Evolutionary conservation across 306 rosid genomes (phyloP), one percentile per base, ranked within the genome.

Genomic region (Bauhinia variegata): DNA sequence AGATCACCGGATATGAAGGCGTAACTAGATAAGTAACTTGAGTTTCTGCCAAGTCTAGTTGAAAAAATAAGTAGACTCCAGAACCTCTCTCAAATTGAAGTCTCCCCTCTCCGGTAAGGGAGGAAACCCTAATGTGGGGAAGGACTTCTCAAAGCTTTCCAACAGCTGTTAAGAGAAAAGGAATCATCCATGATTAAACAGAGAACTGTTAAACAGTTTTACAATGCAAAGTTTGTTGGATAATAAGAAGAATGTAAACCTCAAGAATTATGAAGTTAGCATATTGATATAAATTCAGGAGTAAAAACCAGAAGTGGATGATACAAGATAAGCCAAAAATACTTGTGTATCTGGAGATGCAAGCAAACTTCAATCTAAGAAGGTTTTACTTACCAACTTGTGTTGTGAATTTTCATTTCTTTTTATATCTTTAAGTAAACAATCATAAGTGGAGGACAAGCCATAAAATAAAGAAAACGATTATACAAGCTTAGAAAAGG

Each of bases 61-160:
- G 85, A 92, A 89, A 80, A 92, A 89, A 75, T 87, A 92, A 5
- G 87, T 65, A 60, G 96, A 92, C 59, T 53, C 73, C 67, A 89
- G 70, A 72, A 89, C 96, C 55, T 87, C 87, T 73, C 63, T 86
- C 41, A 89, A 90, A 79, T 89, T 86, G 1, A 89, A 93, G 75
- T 89, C 95, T 63, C 98, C 98, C 43, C 96, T 87, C 43, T 61
- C 91, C 1, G 96, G 98, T 52, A 92, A 70, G 36, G 86, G 84
- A 53, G 98, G 96, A 50, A 92, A 92, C 1, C 46, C 74, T 63
- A 87, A 48, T 5, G 19, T 18, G 32, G 98, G 98, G 52, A 92
- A 92, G 48, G 86, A 79, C 84, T 69, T 62, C 66, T 89, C 62
- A 54, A 92, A 92, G 77, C 80, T 19, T 69, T 87, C 91, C 86